Base-by-base conservation (phyloP, 2,329 filamentous ascomycete species). In the Clonostachys solani region DNA sequence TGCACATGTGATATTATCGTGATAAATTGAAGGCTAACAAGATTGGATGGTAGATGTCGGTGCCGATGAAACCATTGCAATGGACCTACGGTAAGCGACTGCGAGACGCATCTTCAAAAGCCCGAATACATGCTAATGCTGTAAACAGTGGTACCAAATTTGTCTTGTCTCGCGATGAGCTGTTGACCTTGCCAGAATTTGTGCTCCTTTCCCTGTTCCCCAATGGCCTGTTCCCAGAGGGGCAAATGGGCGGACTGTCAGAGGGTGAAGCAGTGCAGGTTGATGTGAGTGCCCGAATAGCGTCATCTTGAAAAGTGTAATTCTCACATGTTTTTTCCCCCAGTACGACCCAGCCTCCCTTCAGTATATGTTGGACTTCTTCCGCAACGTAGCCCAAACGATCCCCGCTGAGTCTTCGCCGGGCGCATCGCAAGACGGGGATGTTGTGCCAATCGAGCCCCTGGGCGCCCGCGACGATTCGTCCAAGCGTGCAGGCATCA, bases 301-400 rank as follows among this genome's bases (percentile, higher is more conserved):
- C 8, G 33, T 35, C 17, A 9, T 12, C 23, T 46, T 41, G 34
- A 40, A 38, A 15, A 12, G 37, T 12, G 46, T 46, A 33, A 50
- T 54, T 33, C 42, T 49, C 41, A 50, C 40, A 23, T 29, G 42
- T 36, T 33, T 2, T 69, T 57, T 72, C 12, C 3, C 15, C 8
- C 4, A 99, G 94, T 99, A 97, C 72, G 94, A 99, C 68, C 92
- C 94, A 19, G 85, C 86, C 46, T 97, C 92, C 43, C 81, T 99
- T 47, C 91, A 97, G 70, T 99, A 97, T 73, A 99, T 99, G 94
- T 82, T 99, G 54, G 92, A 96, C 60, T 99, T 99, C 71, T 99
- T 99, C 75, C 87, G 94, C 54, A 85, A 86, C 55, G 92, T 99
- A 53, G 94, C 94, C 46, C 91, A 96, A 68, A 94, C 92, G n/a